Base-by-base conservation (phyloP, 352 stramenopile species). In the Globisporangium irregulare region DNA sequence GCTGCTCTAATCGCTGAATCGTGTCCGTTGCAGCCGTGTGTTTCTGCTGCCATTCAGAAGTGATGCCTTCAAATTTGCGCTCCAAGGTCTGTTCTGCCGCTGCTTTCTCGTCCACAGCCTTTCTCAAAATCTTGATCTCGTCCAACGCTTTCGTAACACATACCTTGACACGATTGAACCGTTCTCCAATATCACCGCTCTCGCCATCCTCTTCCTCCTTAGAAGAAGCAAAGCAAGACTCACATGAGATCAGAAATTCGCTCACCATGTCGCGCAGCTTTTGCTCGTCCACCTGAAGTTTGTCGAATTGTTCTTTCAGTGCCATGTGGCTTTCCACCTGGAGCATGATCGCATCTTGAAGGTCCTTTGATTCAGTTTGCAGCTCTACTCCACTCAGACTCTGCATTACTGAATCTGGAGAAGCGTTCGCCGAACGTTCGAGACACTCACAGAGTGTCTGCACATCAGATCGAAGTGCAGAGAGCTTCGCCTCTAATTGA, bases 1-100 rank as follows among this genome's bases (percentile, higher is more conserved):
- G 67, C n/a, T 78, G 66, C 43, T 64, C 54, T 7, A 82, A 62
- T 22, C 6, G 62, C 10, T n/a, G 53, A 3, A 62, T 10, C 4
- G 22, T 9, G 18, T 62, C 51, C 10, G 34, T 60, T 18, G 51
- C 34, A 18, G 15, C 32, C 22, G 34, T 25, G 22, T 41, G n/a
- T 20, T 62, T 43, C 24, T 57, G 53, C 51, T 68, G 34, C 1
- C 46, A 14, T 24, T 59, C 60, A 3, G 20, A 22, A 20, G 50
- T 20, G 18, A 20, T 51, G 3, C 22, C 29, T 59, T 51, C 60
- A n/a, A 59, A 32, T 57, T 66, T 56, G 6, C 29, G 46, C 60
- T 59, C n/a, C 20, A 66, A 29, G 32, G 4, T 51, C 9, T 24
- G 46, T 34, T 66, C 48, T 0, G 60, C 9, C 4, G 43, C 29